A percentile compares a stretch with the other conserved stretches of the same genome.
Conservation (phyloP, 2,329 filamentous ascomycete genomes). For the Neonectria neomacrospora region DNA sequence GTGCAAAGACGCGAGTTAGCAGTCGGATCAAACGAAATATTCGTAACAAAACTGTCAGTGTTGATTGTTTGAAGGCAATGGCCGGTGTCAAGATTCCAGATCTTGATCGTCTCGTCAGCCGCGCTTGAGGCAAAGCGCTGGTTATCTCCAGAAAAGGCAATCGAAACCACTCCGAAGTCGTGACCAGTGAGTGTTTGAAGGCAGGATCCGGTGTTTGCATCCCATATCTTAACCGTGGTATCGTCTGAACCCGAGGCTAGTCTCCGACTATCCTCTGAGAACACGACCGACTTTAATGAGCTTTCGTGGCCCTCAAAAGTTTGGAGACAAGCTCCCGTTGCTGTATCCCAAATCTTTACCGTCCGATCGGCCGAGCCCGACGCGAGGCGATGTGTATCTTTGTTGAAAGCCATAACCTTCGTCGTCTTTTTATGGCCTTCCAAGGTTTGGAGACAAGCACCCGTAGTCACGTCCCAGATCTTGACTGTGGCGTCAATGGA, state of each 20-base stretch:
- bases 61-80: conserved; percentile 7
- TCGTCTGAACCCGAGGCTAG: conserved; percentile 7
- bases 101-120: conserved; percentile 15
- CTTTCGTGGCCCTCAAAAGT: not conserved
- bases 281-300: not conserved
- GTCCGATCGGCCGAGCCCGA: not conserved
- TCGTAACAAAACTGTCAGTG: not conserved
- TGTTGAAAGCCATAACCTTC: not conserved
- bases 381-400: not conserved
- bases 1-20: not conserved
- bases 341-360: not conserved
- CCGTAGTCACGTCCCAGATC: conserved; percentile 1
- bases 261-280: conserved; percentile 17
- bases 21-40: not conserved
- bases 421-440: not conserved
- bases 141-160: not conserved
- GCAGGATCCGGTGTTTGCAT: conserved; percentile 6
- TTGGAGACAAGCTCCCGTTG: not conserved
- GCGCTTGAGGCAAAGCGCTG: not conserved
- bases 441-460: not conserved
- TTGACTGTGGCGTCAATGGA: conserved; percentile 14
- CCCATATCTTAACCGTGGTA: conserved; percentile 22
- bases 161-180: not conserved
- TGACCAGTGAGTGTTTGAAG: conserved; percentile 21
- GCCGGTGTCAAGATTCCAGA: conserved; percentile 19